phyloP scores from a whole-genome alignment of 345 rosid genomes.

The Gossypium anomalum region DNA sequence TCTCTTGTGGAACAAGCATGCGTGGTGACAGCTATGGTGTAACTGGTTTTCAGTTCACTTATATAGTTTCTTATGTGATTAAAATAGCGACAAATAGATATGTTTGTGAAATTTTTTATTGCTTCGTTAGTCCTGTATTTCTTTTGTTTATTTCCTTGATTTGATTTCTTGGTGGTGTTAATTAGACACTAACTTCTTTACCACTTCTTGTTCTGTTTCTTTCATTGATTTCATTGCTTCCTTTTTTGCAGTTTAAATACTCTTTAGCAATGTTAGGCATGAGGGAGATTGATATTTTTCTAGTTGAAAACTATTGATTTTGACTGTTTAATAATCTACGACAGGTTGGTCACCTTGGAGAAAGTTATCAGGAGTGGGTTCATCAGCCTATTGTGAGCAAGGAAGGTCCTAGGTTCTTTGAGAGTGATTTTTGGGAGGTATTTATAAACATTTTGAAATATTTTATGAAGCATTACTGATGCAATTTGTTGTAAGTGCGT shows the following conservation, averaged over 20 bases:
- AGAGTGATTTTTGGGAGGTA: conserved; percentile 97
- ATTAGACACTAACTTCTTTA: neutral
- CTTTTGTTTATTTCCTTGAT: conserved; percentile 4
- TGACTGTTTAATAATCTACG: conserved; percentile 10
- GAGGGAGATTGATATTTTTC: neutral
- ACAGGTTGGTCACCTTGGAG: conserved; percentile 99
- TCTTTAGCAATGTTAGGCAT: neutral
- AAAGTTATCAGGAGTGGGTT: conserved; percentile 92
- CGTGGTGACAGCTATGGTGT: neutral
- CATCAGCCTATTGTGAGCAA: conserved; percentile 93
- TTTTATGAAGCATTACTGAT: neutral
- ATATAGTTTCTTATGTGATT: neutral
- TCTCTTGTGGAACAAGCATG: neutral
- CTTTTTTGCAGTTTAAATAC: neutral
- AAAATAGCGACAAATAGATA: neutral
- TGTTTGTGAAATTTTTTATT: neutral
- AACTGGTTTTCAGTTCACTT: neutral
- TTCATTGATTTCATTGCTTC: neutral
- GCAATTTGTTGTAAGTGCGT: neutral
- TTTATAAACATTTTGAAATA: neutral
- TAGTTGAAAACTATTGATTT: conserved; percentile 5
- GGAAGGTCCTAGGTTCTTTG: conserved; percentile 94
- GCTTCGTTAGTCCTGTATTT: neutral
- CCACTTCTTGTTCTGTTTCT: neutral
- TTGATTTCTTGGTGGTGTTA: neutral